Evolutionary conservation across 2,329 filamentous ascomycete genomes (phyloP).

Genomic region (Davidsoniella australis): DNA sequence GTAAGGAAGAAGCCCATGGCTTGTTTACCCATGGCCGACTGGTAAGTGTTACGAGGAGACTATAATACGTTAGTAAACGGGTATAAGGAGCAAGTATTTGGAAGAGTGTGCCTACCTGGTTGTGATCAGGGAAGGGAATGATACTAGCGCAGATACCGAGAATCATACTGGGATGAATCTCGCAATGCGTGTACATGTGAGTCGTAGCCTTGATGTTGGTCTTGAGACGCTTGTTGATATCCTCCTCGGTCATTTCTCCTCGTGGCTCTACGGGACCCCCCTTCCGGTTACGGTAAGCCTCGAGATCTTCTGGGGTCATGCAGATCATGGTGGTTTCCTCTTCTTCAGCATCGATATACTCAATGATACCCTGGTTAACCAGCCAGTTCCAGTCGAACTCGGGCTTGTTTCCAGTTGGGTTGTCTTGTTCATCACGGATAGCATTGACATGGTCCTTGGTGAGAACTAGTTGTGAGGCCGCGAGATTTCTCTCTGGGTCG

Average conservation of each 20-base stretch:
- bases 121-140: constrained; percentile 98
- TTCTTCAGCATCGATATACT: constrained; percentile 95
- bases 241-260: constrained; percentile 32
- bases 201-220: constrained; percentile 74
- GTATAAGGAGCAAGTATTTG: not conserved
- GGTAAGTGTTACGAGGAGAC: constrained; percentile 96
- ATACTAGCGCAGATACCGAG: constrained; percentile 96
- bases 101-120: constrained; percentile 42
- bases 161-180: constrained; percentile 99
- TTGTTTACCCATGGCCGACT: constrained; percentile 99
- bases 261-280: constrained; percentile 41
- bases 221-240: constrained; percentile 74
- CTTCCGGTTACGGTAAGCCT: constrained; percentile 55
- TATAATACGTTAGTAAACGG: constrained; percentile 26
- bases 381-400: constrained; percentile 83
- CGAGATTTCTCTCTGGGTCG: constrained; percentile 41
- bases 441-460: constrained; percentile 66
- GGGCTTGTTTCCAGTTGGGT: constrained; percentile 38
- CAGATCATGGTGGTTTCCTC: constrained; percentile 98
- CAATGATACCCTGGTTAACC: constrained; percentile 68
- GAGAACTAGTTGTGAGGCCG: constrained; percentile 57
- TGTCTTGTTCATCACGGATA: constrained; percentile 56
- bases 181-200: constrained; percentile 92
- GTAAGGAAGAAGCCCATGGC: constrained; percentile 98
- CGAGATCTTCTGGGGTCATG: constrained; percentile 93